phyloP scores from a whole-genome alignment of 2,329 filamentous ascomycete genomes.

The Fusarium mangiferae region DNA sequence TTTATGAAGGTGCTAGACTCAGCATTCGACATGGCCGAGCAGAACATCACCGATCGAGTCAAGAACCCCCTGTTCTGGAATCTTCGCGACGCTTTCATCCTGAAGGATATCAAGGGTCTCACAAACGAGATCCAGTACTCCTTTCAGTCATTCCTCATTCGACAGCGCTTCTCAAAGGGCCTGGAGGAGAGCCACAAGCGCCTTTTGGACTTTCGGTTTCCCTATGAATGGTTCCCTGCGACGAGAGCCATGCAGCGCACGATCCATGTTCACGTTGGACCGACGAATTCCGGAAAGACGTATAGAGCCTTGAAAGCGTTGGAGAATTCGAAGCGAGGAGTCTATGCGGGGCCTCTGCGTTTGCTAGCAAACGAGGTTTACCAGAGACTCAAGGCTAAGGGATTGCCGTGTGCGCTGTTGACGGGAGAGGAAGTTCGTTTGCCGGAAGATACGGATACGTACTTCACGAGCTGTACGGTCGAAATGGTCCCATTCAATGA shows the following conservation, averaged over 20 bases:
- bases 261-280: conserved; percentile 92
- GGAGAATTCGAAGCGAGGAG: conserved; percentile 77
- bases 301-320: conserved; percentile 91
- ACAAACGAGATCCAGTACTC: conserved; percentile 70
- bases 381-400: conserved; percentile 82
- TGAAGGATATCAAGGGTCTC: conserved; percentile 62
- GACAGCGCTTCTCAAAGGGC: conserved; percentile 64
- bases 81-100: conserved; percentile 69
- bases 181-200: conserved; percentile 69
- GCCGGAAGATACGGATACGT: conserved; percentile 65
- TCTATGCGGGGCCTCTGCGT: conserved; percentile 91
- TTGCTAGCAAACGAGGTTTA: conserved; percentile 96
- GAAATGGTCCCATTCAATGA: conserved; percentile 77
- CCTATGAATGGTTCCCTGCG: conserved; percentile 90
- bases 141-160: conserved; percentile 74
- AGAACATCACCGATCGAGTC: conserved; percentile 50
- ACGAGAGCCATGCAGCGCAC: conserved; percentile 83
- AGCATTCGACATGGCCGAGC: conserved; percentile 58
- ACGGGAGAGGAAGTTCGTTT: conserved; percentile 91
- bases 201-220: conserved; percentile 86
- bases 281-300: conserved; percentile 98
- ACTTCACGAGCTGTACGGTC: conserved; percentile 88
- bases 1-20: conserved; percentile 59
- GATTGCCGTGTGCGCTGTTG: conserved; percentile 79
- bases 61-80: conserved; percentile 67